Conservation (phyloP, 495 filamentous ascomycete species). For the Pseudoneurospora amorphoporcata region DNA sequence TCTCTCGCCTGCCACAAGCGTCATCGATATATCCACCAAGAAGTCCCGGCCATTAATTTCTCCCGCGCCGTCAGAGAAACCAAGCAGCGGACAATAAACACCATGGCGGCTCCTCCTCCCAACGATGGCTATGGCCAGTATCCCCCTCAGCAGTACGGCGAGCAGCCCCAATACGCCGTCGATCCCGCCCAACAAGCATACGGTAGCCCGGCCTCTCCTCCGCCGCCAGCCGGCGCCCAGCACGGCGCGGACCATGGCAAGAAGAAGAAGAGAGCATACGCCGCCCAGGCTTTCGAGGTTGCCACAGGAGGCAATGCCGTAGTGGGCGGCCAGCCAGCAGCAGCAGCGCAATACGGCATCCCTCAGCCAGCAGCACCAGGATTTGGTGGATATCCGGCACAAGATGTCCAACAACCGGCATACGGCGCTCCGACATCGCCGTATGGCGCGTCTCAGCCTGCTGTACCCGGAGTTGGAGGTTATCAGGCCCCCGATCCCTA, state of each 20-base stretch:
- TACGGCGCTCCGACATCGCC: slow-evolving; percentile 37
- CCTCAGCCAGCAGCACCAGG: slow-evolving; percentile 27
- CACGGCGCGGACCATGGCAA: slow-evolving; percentile 41
- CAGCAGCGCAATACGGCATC: slow-evolving; percentile 22
- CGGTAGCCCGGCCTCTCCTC: slow-evolving; percentile 28
- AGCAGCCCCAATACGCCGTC: slow-evolving; percentile 29
- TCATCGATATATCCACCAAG: not conserved
- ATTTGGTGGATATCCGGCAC: slow-evolving; percentile 52
- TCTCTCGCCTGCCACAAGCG: not conserved
- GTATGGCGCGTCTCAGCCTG: slow-evolving; percentile 39
- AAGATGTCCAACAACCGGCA: slow-evolving; percentile 44
- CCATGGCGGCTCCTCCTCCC: slow-evolving; percentile 39
- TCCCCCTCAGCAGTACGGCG: slow-evolving; percentile 54
- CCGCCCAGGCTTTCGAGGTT: slow-evolving; percentile 88
- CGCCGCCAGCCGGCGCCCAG: slow-evolving; percentile 28
- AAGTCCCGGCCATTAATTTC: not conserved
- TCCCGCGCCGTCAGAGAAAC: not conserved
- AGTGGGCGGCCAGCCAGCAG: slow-evolving; percentile 35
- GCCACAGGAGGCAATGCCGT: slow-evolving; percentile 79
- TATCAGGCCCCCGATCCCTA: slow-evolving; percentile 58
- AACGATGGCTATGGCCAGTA: slow-evolving; percentile 47
- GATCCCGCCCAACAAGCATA: slow-evolving; percentile 25
- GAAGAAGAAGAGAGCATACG: slow-evolving; percentile 87
- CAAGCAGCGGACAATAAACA: slow-evolving; percentile 12
- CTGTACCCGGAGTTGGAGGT: slow-evolving; percentile 30